These are phyloP conservation scores for Pugionium dolabratum DNA, from an alignment of 345 rosid species.

Conservation along the genomic window DNA sequence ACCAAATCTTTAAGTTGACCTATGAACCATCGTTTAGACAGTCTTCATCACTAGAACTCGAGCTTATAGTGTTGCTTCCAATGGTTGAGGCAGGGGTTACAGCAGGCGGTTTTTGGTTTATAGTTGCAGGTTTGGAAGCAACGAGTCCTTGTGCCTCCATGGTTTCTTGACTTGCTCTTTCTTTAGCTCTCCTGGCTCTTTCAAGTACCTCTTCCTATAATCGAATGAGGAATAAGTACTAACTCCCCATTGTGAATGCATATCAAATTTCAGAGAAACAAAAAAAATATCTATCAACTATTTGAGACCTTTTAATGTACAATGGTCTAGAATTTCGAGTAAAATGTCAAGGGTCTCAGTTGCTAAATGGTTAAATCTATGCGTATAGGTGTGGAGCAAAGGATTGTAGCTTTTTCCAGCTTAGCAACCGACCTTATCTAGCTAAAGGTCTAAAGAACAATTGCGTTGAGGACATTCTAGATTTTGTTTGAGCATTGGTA, in stretches of 20 bases:
- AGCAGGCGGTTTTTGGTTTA: slow-evolving; percentile 10
- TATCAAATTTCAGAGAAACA: not conserved
- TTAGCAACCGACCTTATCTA: not conserved
- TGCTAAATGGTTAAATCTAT: too few relatives aligned
- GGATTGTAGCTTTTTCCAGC: not conserved
- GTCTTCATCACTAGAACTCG: slow-evolving; percentile 35
- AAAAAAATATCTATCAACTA: slow-evolving; percentile 4
- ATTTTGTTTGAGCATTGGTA: not conserved
- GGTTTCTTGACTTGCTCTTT: slow-evolving; percentile 74
- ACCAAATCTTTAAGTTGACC: not conserved
- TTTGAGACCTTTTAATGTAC: slow-evolving; percentile 1
- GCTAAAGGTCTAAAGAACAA: not conserved
- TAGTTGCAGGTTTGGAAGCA: slow-evolving; percentile 31
- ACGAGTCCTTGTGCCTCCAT: slow-evolving; percentile 56
- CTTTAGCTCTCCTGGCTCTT: slow-evolving; percentile 80
- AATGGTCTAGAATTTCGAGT: not conserved
- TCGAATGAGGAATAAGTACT: not conserved
- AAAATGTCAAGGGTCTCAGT: too few relatives aligned
- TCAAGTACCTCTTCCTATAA: slow-evolving; percentile 76
- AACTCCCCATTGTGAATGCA: not conserved
- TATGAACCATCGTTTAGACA: slow-evolving; percentile 2
- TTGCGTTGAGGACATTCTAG: not conserved
- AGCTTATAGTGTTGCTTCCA: slow-evolving; percentile 9
- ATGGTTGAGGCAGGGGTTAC: slow-evolving; percentile 18
- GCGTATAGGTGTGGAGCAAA: not conserved